Conservation (phyloP, 441 rosid species). For the Kokia cookei region DNA sequence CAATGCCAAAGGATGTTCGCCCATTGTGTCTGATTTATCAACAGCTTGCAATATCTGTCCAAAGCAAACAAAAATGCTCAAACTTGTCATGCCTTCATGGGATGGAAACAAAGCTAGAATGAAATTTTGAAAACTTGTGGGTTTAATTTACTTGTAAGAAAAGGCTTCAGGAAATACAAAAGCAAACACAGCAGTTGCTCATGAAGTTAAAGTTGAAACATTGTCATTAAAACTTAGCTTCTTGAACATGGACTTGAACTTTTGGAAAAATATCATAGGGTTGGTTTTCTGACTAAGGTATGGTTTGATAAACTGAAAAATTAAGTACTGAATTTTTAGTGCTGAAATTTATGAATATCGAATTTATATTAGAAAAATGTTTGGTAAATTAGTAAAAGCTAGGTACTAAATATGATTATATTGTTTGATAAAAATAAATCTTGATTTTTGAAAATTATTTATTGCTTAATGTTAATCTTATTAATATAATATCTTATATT, state of each 20-base stretch:
- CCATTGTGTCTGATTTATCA: constrained; percentile 61
- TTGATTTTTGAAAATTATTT: too few relatives aligned
- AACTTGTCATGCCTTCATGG: background rate
- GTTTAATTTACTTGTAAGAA: constrained; percentile 1
- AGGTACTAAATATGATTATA: too few relatives aligned
- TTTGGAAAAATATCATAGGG: background rate
- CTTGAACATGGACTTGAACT: background rate
- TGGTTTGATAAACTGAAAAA: too few relatives aligned
- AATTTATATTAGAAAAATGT: too few relatives aligned
- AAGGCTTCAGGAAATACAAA: background rate
- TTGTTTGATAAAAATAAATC: too few relatives aligned
- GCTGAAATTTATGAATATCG: too few relatives aligned
- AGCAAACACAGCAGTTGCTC: background rate
- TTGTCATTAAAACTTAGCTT: background rate
- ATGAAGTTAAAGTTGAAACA: background rate
- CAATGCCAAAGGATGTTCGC: constrained; percentile 76
- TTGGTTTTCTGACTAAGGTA: background rate
- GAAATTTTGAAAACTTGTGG: background rate
- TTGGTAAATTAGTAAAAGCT: too few relatives aligned
- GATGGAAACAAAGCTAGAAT: background rate
- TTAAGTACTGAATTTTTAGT: too few relatives aligned
- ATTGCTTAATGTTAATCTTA: too few relatives aligned
- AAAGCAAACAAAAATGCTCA: constrained; percentile 4
- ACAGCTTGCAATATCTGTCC: constrained; percentile 63
- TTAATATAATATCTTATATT: too few relatives aligned